Base-by-base conservation (phyloP, 495 filamentous ascomycete species). In the Aspergillus homomorphus region DNA sequence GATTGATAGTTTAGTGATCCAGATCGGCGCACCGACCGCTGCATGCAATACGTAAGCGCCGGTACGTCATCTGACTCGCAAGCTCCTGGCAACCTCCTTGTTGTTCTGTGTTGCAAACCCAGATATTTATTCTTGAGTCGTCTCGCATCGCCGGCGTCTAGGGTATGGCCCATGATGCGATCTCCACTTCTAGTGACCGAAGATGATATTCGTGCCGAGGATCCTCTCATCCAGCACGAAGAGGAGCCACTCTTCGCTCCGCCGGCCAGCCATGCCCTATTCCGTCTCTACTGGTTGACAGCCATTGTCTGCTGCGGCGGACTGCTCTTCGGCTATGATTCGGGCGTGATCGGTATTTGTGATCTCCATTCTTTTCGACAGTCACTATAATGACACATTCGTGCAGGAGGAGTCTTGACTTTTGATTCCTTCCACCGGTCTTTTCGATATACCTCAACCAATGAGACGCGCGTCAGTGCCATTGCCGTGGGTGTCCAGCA, bases 201-300 rank as follows among this genome's bases (percentile, higher is more conserved):
- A 23, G 48, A 51, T 30, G 33, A 38, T 7, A 12, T 38, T 12
- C 33, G 33, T 38, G 14, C 48, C 4, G 48, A 51, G 23, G 23
- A 51, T 30, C 48, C 48, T 14, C 33, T 38, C 33, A 38, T 38
- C 12, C 33, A 38, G 33, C 33, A 38, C 15, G 33, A 38, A 5
- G 33, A 38, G 33, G 33, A 38, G 15, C 15, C 12, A n/a, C 2
- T 2, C 10, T 4, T 30, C 15, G 33, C 12, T 30, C 30, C 22
- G 23, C 45, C 45, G 28, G 20, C 16, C 54, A 19, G 48, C 24
- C 53, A 49, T 41, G 48, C 45, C 33, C 4, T 57, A 19, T 66
- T 77, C 42, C 73, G 81, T 49, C 79, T 79, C 14, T 85, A 82
- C 64, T 84, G 76, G 75, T 72, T 85, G 8, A 79, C 79, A 15